Percentiles rank a stretch among this genome's conserved stretches.
Conservation (phyloP, 139 green algal species). For the Chlamydomonas sp. region DNA sequence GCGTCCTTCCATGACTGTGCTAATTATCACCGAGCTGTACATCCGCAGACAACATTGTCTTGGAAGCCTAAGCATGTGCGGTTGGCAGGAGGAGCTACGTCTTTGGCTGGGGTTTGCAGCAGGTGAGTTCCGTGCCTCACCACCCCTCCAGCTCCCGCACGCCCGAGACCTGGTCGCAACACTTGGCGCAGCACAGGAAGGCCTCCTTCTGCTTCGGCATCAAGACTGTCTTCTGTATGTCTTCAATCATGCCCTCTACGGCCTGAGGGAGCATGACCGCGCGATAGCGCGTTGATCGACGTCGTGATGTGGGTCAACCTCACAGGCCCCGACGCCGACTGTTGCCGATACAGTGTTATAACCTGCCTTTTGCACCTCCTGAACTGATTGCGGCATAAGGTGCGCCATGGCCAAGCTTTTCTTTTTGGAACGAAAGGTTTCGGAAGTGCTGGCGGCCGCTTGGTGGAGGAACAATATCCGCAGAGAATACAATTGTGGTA, state of each 20-base stretch:
- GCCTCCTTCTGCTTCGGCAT: slow-evolving; percentile 56
- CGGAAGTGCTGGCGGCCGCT: too few relatives aligned
- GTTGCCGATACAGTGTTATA: neutral
- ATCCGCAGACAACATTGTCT: too few relatives aligned
- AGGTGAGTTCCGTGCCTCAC: slow-evolving; percentile 15
- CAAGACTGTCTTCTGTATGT: slow-evolving; percentile 48
- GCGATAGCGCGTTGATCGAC: neutral
- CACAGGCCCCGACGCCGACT: neutral
- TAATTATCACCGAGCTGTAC: too few relatives aligned
- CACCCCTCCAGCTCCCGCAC: slow-evolving; percentile 45
- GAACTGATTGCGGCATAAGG: slow-evolving; percentile 30
- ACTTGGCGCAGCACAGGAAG: slow-evolving; percentile 60
- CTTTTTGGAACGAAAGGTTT: too few relatives aligned
- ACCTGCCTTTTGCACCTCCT: slow-evolving; percentile 35
- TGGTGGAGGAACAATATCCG: too few relatives aligned
- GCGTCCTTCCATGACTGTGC: too few relatives aligned
- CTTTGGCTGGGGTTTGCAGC: neutral
- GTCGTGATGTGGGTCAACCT: neutral
- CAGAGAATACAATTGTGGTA: too few relatives aligned
- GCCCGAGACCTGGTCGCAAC: slow-evolving; percentile 43
- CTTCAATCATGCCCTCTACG: slow-evolving; percentile 52
- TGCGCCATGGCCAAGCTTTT: neutral
- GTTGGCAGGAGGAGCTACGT: neutral
- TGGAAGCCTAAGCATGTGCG: too few relatives aligned
- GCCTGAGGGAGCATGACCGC: slow-evolving; percentile 7